These are phyloP conservation scores for Eutreptiella sp. DNA, from an alignment of 208 protist genomes.

Conservation along the genomic window DNA sequence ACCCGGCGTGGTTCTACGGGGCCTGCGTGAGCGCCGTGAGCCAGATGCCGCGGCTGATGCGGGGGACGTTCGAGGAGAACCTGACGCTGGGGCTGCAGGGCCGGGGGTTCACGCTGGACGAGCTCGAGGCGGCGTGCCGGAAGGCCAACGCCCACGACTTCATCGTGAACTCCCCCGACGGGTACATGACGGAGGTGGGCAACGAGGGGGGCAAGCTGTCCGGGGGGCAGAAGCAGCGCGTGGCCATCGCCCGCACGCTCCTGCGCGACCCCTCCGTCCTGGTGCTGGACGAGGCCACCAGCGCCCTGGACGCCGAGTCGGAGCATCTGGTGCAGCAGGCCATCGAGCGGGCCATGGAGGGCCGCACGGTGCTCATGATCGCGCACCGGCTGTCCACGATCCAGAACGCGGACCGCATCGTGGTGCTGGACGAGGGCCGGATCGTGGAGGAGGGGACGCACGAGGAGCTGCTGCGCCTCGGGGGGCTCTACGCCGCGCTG, in stretches of 20 bases:
- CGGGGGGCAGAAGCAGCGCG: conserved; percentile 48
- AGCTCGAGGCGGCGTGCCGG: neutral
- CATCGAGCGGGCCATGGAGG: neutral
- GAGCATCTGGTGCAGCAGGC: conserved; percentile 39
- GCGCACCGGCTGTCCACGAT: conserved; percentile 57
- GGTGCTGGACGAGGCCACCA: conserved; percentile 51
- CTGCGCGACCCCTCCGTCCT: conserved; percentile 42
- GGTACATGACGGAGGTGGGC: conserved; percentile 41
- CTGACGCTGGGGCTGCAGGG: conserved; percentile 10
- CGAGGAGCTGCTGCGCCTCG: conserved; percentile 16
- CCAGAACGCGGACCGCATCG: conserved; percentile 39
- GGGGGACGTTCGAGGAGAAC: conserved; percentile 35
- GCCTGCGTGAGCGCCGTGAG: no score
- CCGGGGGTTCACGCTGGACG: neutral
- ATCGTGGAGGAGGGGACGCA: conserved; percentile 20
- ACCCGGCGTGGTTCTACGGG: no score
- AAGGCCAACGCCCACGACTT: conserved; percentile 36
- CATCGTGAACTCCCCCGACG: conserved; percentile 29
- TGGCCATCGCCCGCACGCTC: conserved; percentile 44
- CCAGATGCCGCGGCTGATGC: conserved; percentile 19
- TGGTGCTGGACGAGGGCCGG: conserved; percentile 35
- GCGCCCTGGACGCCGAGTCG: conserved; percentile 48
- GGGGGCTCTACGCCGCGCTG: conserved; percentile 11
- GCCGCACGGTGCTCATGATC: conserved; percentile 43
- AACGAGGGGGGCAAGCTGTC: conserved; percentile 37